A percentile compares a stretch with the other conserved stretches of the same genome.
These are phyloP conservation scores for Coccomyxa subellipsoidea DNA, from an alignment of 163 green algal genomes.

Conservation along the genomic window DNA sequence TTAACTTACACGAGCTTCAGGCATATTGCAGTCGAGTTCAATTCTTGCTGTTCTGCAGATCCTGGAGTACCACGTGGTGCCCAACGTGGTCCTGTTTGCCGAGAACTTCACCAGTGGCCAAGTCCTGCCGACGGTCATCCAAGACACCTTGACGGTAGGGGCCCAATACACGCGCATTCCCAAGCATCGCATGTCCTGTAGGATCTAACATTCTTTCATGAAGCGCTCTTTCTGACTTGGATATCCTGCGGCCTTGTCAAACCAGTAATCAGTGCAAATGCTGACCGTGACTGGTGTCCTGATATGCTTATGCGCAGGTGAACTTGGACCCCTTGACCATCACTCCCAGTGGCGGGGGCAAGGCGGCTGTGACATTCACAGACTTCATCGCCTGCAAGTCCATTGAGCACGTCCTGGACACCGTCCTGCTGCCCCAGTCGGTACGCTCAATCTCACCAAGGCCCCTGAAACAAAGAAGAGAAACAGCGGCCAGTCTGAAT, in stretches of 20 bases:
- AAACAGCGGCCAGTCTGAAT: too few relatives aligned
- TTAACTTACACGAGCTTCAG: too few relatives aligned
- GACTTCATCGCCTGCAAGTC: slow-evolving; percentile 2
- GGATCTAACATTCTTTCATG: too few relatives aligned
- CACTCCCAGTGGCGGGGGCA: neutral
- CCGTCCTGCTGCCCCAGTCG: slow-evolving; percentile 10
- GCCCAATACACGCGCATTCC: neutral
- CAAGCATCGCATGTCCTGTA: neutral
- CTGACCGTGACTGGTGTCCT: too few relatives aligned
- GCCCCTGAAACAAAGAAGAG: neutral
- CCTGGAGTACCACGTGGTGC: slow-evolving; percentile 2
- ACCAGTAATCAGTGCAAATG: too few relatives aligned
- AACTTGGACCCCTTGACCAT: neutral
- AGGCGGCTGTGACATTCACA: neutral
- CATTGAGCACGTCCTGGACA: slow-evolving; percentile 9
- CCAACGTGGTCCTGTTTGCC: neutral
- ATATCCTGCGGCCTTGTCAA: too few relatives aligned
- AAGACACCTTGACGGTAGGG: neutral
- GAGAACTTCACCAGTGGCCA: neutral
- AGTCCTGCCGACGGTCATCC: neutral
- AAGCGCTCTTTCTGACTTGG: too few relatives aligned
- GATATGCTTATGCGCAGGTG: neutral
- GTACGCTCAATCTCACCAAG: neutral
- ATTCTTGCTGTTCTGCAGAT: neutral
- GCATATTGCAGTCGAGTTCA: too few relatives aligned